Base-by-base conservation (phyloP, 768 basidiomycete species). In the Trametes punicea region DNA sequence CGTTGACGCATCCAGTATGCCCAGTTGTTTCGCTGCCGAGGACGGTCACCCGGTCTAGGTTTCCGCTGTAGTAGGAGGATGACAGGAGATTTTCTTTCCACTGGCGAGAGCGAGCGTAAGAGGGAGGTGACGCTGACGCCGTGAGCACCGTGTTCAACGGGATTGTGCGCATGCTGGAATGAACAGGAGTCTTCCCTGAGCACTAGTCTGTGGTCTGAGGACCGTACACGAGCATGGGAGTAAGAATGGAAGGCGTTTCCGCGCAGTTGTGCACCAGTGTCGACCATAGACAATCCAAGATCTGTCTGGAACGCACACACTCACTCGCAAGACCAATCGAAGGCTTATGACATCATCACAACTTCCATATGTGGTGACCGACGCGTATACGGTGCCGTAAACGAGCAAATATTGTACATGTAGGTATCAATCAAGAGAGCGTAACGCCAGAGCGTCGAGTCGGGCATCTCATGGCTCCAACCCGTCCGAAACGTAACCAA, bases 1-100 rank as follows among this genome's bases (percentile, higher is more conserved):
- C 85, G 64, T 91, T 92, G 27, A 89, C 87, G 61, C 65, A 85
- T 85, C 90, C 91, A 36, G 79, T 81, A 69, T 94, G 92, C 1
- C 92, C 87, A 38, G 68, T 69, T 2, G 58, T 62, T 18, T 71
- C 66, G 42, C 77, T 74, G 6, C 90, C 91, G 1, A 95, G 77
- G 16, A 90, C 85, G 60, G 85, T 83, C 2, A 89, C 84, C 62
- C 88, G 74, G 67, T 93, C 89, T 39, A 83, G 60, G 13, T 67
- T 62, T 20, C 67, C 60, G 11, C 56, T 41, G 6, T 62, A 46
- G 13, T 66, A 63, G 9, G 45, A 16, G 1, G 62, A 58, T 15
- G 68, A 56, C 2, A 66, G 56, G 2, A 46, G 46, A 15, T 29
- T 46, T 38, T 63, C 62, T 41, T 62, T 52, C 27, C 56, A 54